Percentiles rank a stretch among this genome's conserved stretches.
These are phyloP conservation scores for Hirsutella thompsonii DNA, from an alignment of 2,329 filamentous ascomycete genomes.

Conservation along the genomic window DNA sequence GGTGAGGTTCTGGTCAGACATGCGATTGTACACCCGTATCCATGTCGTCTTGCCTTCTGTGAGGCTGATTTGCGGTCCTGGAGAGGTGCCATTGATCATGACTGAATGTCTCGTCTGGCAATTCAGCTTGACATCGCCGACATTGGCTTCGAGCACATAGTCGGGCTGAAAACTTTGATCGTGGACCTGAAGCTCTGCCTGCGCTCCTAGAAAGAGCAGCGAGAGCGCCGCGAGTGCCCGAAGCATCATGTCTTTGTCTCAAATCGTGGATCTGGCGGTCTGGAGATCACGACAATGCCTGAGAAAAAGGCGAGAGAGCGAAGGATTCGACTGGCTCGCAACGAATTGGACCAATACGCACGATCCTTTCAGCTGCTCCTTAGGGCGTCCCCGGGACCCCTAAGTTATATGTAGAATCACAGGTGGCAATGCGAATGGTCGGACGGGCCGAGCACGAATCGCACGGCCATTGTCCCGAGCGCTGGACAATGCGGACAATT, in stretches of 20 bases:
- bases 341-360: too few relatives aligned
- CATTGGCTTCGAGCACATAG: constrained; percentile 2
- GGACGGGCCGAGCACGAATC: too few relatives aligned
- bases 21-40: constrained; percentile 46
- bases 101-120: constrained; percentile 33
- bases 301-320: too few relatives aligned
- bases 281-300: too few relatives aligned
- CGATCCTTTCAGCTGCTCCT: too few relatives aligned
- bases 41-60: constrained; percentile 35
- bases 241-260: neutral
- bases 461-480: too few relatives aligned
- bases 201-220: neutral
- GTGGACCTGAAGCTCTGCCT: constrained; percentile 1
- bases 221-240: neutral
- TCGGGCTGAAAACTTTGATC: constrained; percentile 3
- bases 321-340: too few relatives aligned
- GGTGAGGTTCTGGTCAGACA: constrained; percentile 36
- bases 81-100: constrained; percentile 38
- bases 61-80: constrained; percentile 35
- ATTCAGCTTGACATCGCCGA: constrained; percentile 26
- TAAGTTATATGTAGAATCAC: too few relatives aligned
- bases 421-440: too few relatives aligned
- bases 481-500: too few relatives aligned
- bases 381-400: too few relatives aligned
- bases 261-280: neutral